Conservation (phyloP, 1,139 yeast species). For the Kodamaea plutei region DNA sequence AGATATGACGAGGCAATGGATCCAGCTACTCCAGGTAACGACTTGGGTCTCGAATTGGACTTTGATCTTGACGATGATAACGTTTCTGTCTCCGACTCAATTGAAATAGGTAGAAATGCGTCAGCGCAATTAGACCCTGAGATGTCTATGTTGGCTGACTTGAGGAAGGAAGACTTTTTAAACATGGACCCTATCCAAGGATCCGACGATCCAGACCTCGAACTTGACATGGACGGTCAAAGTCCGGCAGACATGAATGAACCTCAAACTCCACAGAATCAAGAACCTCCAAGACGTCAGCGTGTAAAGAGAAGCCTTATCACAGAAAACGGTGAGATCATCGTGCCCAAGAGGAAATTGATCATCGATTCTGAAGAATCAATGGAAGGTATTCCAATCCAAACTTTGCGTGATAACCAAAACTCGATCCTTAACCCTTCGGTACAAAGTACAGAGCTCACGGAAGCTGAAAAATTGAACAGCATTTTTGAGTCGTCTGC, state of each 20-base stretch:
- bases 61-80: constrained; percentile 31
- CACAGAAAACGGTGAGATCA: constrained; percentile 37
- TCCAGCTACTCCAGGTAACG: constrained; percentile 26
- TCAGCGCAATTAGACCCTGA: constrained; percentile 23
- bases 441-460: constrained; percentile 11
- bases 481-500: constrained; percentile 33
- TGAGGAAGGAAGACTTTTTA: constrained; percentile 19
- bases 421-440: constrained; percentile 13
- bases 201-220: constrained; percentile 6
- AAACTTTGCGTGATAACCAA: constrained; percentile 31
- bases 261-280: constrained; percentile 16
- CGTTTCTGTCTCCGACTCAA: constrained; percentile 11
- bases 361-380: constrained; percentile 32
- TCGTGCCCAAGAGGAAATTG: constrained; percentile 37
- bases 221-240: constrained; percentile 8
- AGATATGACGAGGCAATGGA: constrained; percentile 35
- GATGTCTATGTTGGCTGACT: constrained; percentile 20
- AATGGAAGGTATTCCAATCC: constrained; percentile 36
- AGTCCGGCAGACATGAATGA: constrained; percentile 14
- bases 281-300: constrained; percentile 12
- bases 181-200: constrained; percentile 5
- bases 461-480: constrained; percentile 32
- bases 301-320: constrained; percentile 22
- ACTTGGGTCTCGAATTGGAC: constrained; percentile 53
- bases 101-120: constrained; percentile 49